Conservation (phyloP, 1,139 yeast genomes). For the Magnusiomyces suaveolens region DNA sequence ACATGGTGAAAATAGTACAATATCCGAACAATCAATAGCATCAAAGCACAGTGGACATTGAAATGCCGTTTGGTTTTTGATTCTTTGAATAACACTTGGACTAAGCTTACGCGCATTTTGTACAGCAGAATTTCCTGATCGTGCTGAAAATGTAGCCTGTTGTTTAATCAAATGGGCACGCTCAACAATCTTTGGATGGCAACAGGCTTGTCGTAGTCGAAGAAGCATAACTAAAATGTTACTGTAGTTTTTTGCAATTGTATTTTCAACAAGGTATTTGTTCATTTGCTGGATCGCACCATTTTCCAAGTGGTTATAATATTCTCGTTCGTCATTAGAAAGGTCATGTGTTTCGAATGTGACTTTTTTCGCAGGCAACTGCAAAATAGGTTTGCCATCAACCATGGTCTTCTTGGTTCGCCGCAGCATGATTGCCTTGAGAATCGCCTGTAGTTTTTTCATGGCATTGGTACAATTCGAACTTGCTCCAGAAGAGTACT, state of each 20-base stretch:
- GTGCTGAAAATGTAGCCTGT: constrained; percentile 10
- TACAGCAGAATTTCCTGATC: constrained; percentile 16
- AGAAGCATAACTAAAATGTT: constrained; percentile 63
- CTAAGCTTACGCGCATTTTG: constrained; percentile 18
- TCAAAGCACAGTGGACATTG: constrained; percentile 66
- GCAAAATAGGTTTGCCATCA: constrained; percentile 65
- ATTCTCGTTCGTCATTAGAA: constrained; percentile 44
- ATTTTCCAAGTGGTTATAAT: constrained; percentile 50
- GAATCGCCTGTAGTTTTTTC: constrained; percentile 57
- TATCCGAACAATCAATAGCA: constrained; percentile 41
- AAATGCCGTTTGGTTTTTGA: constrained; percentile 29
- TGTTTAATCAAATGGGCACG: constrained; percentile 38
- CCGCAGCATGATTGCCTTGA: constrained; percentile 69
- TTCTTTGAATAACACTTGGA: constrained; percentile 17
- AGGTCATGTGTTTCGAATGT: constrained; percentile 42
- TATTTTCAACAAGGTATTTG: constrained; percentile 36
- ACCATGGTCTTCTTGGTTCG: constrained; percentile 65
- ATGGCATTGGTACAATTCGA: constrained; percentile 36
- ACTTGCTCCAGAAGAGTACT: constrained; percentile 22
- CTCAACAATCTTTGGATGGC: constrained; percentile 68
- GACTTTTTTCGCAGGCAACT: constrained; percentile 58
- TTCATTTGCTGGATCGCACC: constrained; percentile 51
- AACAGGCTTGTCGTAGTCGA: constrained; percentile 82
- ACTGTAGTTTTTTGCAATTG: constrained; percentile 37
- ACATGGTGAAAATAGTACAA: constrained; percentile 28